Conservation (phyloP, 2,329 filamentous ascomycete species). For the Ophiostoma australiae region DNA sequence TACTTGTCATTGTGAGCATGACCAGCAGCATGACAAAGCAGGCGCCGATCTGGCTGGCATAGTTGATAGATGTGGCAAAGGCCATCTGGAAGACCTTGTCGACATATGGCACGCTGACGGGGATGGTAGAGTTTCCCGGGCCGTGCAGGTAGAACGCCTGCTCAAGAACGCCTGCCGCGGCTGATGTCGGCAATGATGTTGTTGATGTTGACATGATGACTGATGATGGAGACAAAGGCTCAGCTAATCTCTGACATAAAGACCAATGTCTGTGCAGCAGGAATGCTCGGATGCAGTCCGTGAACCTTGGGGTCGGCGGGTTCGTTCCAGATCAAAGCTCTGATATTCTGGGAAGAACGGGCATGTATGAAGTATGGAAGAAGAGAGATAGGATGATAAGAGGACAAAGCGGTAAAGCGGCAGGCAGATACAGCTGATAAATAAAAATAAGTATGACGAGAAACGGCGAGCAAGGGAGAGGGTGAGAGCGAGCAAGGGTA, state of each 20-base stretch:
- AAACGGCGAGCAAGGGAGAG: neutral
- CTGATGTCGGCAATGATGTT: neutral
- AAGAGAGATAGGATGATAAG: neutral
- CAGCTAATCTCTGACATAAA: neutral
- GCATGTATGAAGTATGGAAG: neutral
- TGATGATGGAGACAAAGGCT: neutral
- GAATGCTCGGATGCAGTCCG: neutral
- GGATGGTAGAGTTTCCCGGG: slow-evolving; percentile 12
- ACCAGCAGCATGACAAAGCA: slow-evolving; percentile 60
- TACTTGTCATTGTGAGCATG: slow-evolving; percentile 61
- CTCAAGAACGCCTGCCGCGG: neutral
- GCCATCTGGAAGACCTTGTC: slow-evolving; percentile 13
- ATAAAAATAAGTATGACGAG: neutral
- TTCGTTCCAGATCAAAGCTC: neutral
- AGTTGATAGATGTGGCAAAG: slow-evolving; percentile 26
- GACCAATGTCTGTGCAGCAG: neutral
- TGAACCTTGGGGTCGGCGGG: neutral
- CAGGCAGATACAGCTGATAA: neutral
- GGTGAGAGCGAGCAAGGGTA: neutral
- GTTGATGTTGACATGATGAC: neutral
- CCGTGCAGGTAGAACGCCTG: slow-evolving; percentile 6
- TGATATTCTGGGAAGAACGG: neutral
- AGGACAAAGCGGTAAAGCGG: neutral
- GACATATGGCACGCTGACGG: slow-evolving; percentile 24
- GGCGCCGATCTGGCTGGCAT: slow-evolving; percentile 28